Evolutionary conservation across 2,329 filamentous ascomycete species (phyloP), one percentile per base, ranked within the genome.

Genomic region (Domatiomyces globalis): DNA sequence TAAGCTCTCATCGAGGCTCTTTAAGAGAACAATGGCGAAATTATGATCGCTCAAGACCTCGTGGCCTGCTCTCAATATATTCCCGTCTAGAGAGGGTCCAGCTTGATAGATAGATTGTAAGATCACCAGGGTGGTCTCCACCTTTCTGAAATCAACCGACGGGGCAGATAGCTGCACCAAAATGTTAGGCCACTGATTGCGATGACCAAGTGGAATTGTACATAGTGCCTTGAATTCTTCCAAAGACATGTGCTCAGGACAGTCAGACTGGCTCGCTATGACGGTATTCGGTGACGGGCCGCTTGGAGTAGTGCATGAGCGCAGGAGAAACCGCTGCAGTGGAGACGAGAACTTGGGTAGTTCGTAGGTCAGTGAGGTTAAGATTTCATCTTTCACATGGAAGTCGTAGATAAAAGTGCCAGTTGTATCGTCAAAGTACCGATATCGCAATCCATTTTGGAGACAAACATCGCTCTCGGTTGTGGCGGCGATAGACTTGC

Each of bases 161-260:
- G 73, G 72, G 1, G 66, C 63, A 0, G 65, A 61, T 2, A 83
- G 62, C 58, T 81, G 73, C 0, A 67, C 58, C 0, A 78, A 59
- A 2, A 83, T 72, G 49, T 80, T 82, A 5, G 66, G 59, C 75
- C 78, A 83, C 46, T 78, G 74, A 9, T 79, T 62, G 0, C 62
- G 59, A n/a, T 67, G 51, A 0, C 78, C 77, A 0, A 73, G 60
- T 0, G 73, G 69, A 4, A 82, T 56, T 0, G 69, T 59, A 0
- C 68, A 66, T n/a, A 81, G 69, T 0, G 71, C 67, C 49, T 76
- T 74, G 59, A 71, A 82, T 49, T 84, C 78, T 0, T 73, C 70
- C 0, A 78, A 53, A 0, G 72, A 68, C 49, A 84, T 64, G 22
- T 70, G 57, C 0, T 51, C 12, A 0, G 79, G 77, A 48, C 77